Percentiles rank a stretch among this genome's conserved stretches.
These are phyloP conservation scores for Tetrapisispora phaffii DNA, from an alignment of 805 yeast genomes.

Conservation along the genomic window DNA sequence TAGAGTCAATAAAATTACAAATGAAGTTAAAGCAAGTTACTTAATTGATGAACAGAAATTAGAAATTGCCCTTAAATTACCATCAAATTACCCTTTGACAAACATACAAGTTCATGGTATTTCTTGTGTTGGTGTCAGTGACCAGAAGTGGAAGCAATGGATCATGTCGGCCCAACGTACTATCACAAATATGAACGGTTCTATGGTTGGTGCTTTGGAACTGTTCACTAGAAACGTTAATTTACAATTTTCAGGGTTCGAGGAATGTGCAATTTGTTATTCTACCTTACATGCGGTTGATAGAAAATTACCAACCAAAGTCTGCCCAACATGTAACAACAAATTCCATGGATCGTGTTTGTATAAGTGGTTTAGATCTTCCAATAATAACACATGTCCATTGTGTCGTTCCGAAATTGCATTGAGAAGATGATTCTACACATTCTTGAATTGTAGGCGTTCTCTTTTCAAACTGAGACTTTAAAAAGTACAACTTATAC, in stretches of 20 bases:
- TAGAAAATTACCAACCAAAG: constrained; percentile 79
- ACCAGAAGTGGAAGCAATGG: constrained; percentile 93
- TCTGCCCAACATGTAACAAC: constrained; percentile 83
- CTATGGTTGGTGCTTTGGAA: constrained; percentile 37
- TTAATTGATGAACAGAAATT: constrained; percentile 78
- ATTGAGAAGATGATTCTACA: constrained; percentile 16
- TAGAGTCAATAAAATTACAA: constrained; percentile 48
- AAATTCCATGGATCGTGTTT: constrained; percentile 93
- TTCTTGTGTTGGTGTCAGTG: constrained; percentile 77
- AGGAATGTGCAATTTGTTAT: constrained; percentile 95
- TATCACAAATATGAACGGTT: constrained; percentile 63
- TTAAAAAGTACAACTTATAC: no score
- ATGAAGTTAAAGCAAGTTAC: constrained; percentile 65
- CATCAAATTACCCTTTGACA: constrained; percentile 67
- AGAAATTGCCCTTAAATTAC: constrained; percentile 69
- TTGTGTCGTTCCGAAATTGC: constrained; percentile 55
- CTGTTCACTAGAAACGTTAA: constrained; percentile 52
- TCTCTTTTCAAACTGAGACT: no score
- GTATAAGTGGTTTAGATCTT: constrained; percentile 94
- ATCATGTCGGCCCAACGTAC: constrained; percentile 80
- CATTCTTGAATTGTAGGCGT: no score
- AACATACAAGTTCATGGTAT: constrained; percentile 71
- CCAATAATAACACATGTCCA: constrained; percentile 89
- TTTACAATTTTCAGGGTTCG: constrained; percentile 84
- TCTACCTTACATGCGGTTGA: constrained; percentile 79